These are phyloP conservation scores for Powellomyces hirtus DNA, from an alignment of 192 early-diverging fungal genomes.

Conservation along the genomic window DNA sequence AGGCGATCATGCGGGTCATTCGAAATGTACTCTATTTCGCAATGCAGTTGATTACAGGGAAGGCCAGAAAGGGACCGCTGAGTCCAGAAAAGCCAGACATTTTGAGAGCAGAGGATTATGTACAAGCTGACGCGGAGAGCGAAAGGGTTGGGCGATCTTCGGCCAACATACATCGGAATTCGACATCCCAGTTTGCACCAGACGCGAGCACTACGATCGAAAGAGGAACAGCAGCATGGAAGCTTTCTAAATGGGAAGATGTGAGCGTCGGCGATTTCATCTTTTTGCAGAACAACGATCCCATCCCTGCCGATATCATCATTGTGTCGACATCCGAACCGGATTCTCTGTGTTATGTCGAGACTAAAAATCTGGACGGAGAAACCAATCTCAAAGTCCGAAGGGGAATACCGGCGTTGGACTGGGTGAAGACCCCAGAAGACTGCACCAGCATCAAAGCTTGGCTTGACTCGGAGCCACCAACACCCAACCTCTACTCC, in stretches of 20 bases:
- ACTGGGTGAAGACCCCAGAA: constrained; percentile 64
- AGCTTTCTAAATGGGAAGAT: constrained; percentile 41
- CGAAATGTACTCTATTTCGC: not conserved
- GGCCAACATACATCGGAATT: not conserved
- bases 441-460: constrained; percentile 56
- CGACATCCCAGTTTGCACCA: not conserved
- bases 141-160: not conserved
- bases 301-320: constrained; percentile 81
- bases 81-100: not conserved
- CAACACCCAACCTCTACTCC: constrained; percentile 47
- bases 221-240: constrained; percentile 34
- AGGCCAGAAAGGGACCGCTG: not conserved
- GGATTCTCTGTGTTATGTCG: constrained; percentile 78
- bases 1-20: not conserved
- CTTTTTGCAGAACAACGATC: constrained; percentile 75
- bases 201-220: not conserved
- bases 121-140: not conserved
- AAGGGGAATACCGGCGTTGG: constrained; percentile 61
- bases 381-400: constrained; percentile 97
- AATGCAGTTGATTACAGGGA: not conserved
- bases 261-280: constrained; percentile 85
- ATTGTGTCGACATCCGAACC: constrained; percentile 77
- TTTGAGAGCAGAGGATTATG: constrained; percentile 15
- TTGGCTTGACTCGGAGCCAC: constrained; percentile 45
- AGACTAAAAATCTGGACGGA: constrained; percentile 95